Percentiles rank a stretch among this genome's conserved stretches.
Evolutionary conservation across 768 basidiomycete species (phyloP).

Genomic region (Lentinula lateritia): DNA sequence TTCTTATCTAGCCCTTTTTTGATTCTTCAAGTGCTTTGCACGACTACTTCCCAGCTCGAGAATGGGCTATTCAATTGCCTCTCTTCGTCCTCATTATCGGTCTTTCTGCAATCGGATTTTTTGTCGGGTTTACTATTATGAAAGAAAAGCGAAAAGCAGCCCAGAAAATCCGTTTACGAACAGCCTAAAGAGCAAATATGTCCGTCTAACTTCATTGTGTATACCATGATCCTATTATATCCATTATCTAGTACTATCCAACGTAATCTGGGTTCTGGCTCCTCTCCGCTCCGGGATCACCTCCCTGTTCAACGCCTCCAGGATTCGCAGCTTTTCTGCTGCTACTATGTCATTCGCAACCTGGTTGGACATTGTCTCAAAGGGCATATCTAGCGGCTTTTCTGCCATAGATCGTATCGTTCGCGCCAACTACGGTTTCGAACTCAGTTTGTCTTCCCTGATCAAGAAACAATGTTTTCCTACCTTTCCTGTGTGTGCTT

Average conservation of each 20-base stretch:
- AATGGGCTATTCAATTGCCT: conserved; percentile 90
- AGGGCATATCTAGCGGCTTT: conserved; percentile 37
- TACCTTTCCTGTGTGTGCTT: conserved; percentile 48
- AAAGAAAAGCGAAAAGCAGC: conserved; percentile 70
- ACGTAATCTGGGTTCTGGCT: neutral
- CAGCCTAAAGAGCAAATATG: conserved; percentile 38
- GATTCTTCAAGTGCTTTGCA: conserved; percentile 70
- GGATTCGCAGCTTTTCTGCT: conserved; percentile 59
- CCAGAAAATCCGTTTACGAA: conserved; percentile 53
- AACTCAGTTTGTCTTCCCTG: neutral
- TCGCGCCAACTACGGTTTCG: conserved; percentile 43
- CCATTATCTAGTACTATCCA: conserved; percentile 3
- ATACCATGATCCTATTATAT: neutral
- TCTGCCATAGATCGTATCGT: conserved; percentile 48
- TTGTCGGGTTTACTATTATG: conserved; percentile 72
- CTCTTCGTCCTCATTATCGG: conserved; percentile 79
- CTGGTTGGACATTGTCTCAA: conserved; percentile 49
- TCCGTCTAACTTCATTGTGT: neutral
- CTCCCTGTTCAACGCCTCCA: conserved; percentile 30
- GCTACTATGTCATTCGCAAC: conserved; percentile 59
- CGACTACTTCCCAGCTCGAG: conserved; percentile 74
- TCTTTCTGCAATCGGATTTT: conserved; percentile 70
- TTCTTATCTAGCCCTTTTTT: conserved; percentile 68
- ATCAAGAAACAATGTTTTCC: conserved; percentile 2
- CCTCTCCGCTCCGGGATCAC: neutral